Percentiles rank a stretch among this genome's conserved stretches.
Evolutionary conservation across 306 rosid species (phyloP).

Genomic region (Prunus kanzakura): DNA sequence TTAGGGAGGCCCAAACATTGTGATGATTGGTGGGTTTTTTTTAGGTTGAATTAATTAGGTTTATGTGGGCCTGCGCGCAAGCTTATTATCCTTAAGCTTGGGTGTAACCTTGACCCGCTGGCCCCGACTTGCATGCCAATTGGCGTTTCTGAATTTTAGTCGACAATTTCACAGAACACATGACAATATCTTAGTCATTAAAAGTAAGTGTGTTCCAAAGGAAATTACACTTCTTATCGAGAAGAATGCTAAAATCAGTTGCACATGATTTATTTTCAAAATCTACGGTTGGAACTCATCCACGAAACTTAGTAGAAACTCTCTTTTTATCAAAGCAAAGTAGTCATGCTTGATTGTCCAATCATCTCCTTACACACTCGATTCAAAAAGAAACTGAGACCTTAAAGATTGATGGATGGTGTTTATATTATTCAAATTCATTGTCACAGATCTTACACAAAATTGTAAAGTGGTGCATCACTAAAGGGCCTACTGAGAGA

Average conservation of each 20-base stretch:
- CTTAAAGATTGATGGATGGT: not conserved
- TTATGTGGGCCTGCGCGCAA: constrained; percentile 28
- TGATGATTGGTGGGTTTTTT: not conserved
- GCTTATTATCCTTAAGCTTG: not conserved
- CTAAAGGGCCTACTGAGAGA: constrained; percentile 31
- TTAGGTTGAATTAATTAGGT: constrained; percentile 3
- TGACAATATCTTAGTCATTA: too few species aligned
- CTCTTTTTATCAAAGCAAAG: too few species aligned
- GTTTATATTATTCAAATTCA: not conserved
- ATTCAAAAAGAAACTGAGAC: not conserved
- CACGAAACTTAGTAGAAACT: too few species aligned
- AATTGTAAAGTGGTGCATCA: constrained; percentile 27
- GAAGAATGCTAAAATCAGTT: too few species aligned
- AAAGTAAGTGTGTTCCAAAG: too few species aligned
- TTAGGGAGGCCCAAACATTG: constrained; percentile 14
- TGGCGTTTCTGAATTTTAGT: too few species aligned
- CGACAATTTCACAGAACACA: too few species aligned
- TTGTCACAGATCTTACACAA: not conserved
- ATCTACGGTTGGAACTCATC: too few species aligned
- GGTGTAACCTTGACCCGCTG: not conserved
- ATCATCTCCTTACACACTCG: not conserved
- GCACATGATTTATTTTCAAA: too few species aligned
- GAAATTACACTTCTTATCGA: too few species aligned
- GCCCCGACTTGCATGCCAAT: too few species aligned
- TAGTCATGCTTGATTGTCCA: not conserved